Conservation (phyloP, 148 eudicot genomes). For the Persicaria tinctoria region DNA sequence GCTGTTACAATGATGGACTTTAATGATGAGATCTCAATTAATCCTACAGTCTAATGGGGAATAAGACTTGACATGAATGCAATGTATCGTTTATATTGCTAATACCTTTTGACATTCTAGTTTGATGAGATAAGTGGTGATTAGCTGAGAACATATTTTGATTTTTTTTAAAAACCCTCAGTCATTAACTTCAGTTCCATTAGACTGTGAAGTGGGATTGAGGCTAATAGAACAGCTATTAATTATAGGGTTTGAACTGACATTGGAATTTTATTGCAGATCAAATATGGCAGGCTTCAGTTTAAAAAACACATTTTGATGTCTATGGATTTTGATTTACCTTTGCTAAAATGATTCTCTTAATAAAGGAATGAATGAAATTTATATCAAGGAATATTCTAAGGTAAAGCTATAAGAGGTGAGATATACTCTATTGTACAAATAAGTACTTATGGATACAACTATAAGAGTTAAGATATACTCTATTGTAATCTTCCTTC, state of each 20-base stretch:
- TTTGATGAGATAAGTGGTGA: background rate
- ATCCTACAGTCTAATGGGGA: background rate
- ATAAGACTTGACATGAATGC: background rate
- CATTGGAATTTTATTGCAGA: constrained; percentile 21
- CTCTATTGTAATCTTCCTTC: too few relatives aligned
- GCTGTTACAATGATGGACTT: background rate
- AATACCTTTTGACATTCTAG: background rate
- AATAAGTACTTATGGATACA: too few relatives aligned
- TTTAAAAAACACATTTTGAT: constrained; percentile 22
- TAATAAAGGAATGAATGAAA: too few relatives aligned
- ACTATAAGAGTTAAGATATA: too few relatives aligned
- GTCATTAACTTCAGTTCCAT: background rate
- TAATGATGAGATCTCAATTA: background rate
- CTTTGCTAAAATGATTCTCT: too few relatives aligned
- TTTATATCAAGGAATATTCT: too few relatives aligned
- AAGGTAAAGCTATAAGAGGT: too few relatives aligned
- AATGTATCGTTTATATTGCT: background rate
- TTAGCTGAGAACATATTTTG: background rate
- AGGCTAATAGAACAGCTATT: background rate
- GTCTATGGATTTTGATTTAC: too few relatives aligned
- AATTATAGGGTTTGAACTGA: background rate
- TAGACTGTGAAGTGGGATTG: background rate
- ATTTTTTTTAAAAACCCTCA: background rate
- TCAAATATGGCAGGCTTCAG: constrained; percentile 19
- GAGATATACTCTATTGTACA: too few relatives aligned